phyloP scores from a whole-genome alignment of 108 stramenopile genomes.

The Skeletonema marinoi region DNA sequence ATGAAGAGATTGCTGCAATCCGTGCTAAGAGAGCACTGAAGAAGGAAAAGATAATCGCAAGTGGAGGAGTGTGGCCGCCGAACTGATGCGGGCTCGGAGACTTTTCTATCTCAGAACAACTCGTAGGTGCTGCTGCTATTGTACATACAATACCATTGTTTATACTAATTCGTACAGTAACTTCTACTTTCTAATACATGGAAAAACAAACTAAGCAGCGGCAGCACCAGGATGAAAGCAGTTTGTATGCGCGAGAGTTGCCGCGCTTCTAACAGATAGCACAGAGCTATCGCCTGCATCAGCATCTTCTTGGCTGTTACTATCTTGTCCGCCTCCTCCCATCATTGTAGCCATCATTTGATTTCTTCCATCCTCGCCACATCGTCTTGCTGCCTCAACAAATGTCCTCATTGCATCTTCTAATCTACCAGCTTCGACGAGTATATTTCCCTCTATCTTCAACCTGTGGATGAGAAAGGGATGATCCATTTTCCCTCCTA shows the following conservation, averaged over 20 bases:
- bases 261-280: conserved; percentile 41
- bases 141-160: too few relatives aligned
- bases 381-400: conserved; percentile 47
- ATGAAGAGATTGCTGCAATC: conserved; percentile 41
- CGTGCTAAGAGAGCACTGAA: conserved; percentile 44
- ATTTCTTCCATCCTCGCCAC: conserved; percentile 35
- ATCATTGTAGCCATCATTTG: conserved; percentile 40
- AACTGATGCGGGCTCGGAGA: neutral
- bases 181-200: neutral
- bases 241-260: conserved; percentile 35
- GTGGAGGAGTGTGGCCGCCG: neutral
- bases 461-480: conserved; percentile 50
- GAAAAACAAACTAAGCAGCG: conserved; percentile 18
- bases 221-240: conserved; percentile 42
- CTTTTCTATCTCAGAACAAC: too few relatives aligned
- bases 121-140: too few relatives aligned
- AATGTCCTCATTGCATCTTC: conserved; percentile 53
- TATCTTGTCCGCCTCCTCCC: conserved; percentile 17
- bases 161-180: neutral
- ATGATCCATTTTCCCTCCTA: conserved; percentile 40
- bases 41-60: conserved; percentile 6
- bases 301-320: conserved; percentile 42
- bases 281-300: conserved; percentile 51
- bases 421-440: conserved; percentile 45
- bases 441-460: conserved; percentile 44